Evolutionary conservation across 768 basidiomycete species (phyloP), one percentile per base, ranked within the genome.

Genomic region (Trametes cinnabarina): DNA sequence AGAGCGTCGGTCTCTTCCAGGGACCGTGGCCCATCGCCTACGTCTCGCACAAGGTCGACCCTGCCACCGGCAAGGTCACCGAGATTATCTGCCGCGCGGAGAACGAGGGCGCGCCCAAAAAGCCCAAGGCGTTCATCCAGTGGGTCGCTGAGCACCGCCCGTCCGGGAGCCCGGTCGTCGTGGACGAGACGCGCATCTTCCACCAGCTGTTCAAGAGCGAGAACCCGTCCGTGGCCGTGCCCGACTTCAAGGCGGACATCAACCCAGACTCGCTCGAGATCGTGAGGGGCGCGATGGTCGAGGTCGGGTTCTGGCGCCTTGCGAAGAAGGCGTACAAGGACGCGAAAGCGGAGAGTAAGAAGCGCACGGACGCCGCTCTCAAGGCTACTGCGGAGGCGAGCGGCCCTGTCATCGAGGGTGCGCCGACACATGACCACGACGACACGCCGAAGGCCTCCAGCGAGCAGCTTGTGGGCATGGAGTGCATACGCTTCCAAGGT

Each of bases 401-500:
- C n/a, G 65, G 71, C 23, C 69, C 69, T 12, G 56, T 44, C 64
- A 65, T 35, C 5, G 70, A 69, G 32, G 70, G 68, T 35, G 72
- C 69, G 11, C 55, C 60, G 12, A 57, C 69, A 17, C 71, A 67
- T 3, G 68, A 70, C 34, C 70, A 74, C 34, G 80, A 80, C 34
- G 81, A 79, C 53, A 90, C 85, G 25, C 93, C 91, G 1, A 80
- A 82, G 47, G 86, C 87, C 20, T 90, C 86, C 6, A 84, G 80
- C 50, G 87, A 85, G 53, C 90, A 92, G 71, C 78, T 96, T 39
- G 82, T 92, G 43, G 96, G 90, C 25, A 89, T 89, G 71, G 97
- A 98, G 72, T 92, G 88, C 69, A 82, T 98, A 54, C 82, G 97
- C 37, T 98, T 99, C 86, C 97, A 99, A 74, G 97, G 94, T 8